A percentile compares a stretch with the other conserved stretches of the same genome.
Evolutionary conservation across 257 asterid species (phyloP).

Genomic region (Buddleja alternifolia): DNA sequence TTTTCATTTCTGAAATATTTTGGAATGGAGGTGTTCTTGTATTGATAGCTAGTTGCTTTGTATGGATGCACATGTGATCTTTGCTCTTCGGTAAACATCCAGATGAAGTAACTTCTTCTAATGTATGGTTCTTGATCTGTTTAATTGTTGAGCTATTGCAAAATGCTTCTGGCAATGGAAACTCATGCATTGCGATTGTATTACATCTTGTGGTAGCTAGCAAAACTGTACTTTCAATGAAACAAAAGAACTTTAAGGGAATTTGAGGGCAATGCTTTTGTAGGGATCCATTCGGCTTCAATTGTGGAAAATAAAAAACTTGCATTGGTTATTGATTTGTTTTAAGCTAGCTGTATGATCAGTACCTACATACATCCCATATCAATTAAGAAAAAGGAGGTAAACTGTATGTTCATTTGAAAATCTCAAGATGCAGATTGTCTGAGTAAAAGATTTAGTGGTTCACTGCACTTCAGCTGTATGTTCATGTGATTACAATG

Average conservation of each 20-base stretch:
- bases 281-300: background rate
- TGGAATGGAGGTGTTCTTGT: no score
- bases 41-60: background rate
- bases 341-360: background rate
- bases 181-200: background rate
- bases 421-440: background rate
- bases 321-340: background rate
- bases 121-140: background rate
- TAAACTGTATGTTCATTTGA: background rate
- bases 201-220: background rate
- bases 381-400: background rate
- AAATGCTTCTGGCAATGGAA: background rate
- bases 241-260: background rate
- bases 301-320: background rate
- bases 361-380: background rate
- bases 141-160: background rate
- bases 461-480: constrained; percentile 13
- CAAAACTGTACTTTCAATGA: background rate
- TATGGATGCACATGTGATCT: background rate
- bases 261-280: background rate
- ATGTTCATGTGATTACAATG: background rate
- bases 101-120: background rate
- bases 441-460: background rate
- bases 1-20: no score
- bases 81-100: background rate